phyloP scores from a whole-genome alignment of 2,329 filamentous ascomycete genomes.

The Pseudogymnoascus sp. region DNA sequence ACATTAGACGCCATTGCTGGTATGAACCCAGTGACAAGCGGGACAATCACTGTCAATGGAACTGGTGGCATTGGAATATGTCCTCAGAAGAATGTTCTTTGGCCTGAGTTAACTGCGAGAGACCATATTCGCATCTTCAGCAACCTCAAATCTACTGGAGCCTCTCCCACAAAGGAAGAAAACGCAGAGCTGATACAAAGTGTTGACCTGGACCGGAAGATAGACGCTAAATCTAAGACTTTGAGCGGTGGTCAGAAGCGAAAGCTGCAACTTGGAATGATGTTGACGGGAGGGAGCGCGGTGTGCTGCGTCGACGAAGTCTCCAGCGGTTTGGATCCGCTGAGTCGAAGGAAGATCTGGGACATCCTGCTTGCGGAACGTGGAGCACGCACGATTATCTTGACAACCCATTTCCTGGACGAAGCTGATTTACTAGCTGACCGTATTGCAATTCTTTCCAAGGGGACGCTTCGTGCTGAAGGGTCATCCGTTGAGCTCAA shows the following conservation, averaged over 20 bases:
- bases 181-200: conserved; percentile 56
- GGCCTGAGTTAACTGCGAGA: conserved; percentile 78
- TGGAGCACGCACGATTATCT: conserved; percentile 69
- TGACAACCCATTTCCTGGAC: conserved; percentile 91
- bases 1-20: conserved; percentile 84
- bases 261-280: conserved; percentile 88
- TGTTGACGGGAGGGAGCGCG: conserved; percentile 82
- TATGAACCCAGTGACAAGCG: conserved; percentile 66
- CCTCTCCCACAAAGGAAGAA: conserved; percentile 47
- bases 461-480: conserved; percentile 70
- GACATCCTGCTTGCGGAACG: conserved; percentile 83
- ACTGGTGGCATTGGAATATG: conserved; percentile 77
- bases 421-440: conserved; percentile 87
- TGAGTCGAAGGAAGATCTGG: conserved; percentile 86
- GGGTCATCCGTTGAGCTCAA: conserved; percentile 85
- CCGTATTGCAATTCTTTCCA: conserved; percentile 80
- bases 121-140: conserved; percentile 85
- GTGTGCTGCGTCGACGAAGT: conserved; percentile 92
- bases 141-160: conserved; percentile 59
- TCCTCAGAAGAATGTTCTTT: conserved; percentile 89
- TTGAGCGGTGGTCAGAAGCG: conserved; percentile 87
- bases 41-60: conserved; percentile 68
- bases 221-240: conserved; percentile 63
- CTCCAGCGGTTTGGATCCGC: conserved; percentile 76
- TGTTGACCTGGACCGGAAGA: conserved; percentile 70